phyloP scores from a whole-genome alignment of 352 stramenopile genomes.

The Phytopythium vexans region DNA sequence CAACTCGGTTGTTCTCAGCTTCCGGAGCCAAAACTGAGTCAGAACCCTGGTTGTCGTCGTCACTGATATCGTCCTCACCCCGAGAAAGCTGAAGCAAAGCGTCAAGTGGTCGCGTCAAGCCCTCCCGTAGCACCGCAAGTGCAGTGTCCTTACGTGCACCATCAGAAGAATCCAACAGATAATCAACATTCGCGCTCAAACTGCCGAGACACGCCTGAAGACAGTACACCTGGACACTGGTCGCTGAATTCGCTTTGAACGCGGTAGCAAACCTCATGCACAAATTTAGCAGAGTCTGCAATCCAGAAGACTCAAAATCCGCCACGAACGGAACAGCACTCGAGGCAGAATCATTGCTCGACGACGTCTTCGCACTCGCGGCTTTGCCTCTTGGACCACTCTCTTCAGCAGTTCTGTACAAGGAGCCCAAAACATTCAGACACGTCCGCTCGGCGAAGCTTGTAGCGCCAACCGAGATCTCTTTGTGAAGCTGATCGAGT shows the following conservation, averaged over 20 bases:
- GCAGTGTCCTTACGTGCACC: constrained; percentile 8
- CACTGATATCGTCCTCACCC: neutral
- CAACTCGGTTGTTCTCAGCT: constrained; percentile 12
- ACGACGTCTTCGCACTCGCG: neutral
- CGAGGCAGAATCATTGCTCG: neutral
- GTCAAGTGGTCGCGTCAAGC: constrained; percentile 27
- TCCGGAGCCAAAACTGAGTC: neutral
- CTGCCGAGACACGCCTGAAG: constrained; percentile 43
- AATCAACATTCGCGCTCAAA: constrained; percentile 36
- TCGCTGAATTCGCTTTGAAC: constrained; percentile 22
- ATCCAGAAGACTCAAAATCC: constrained; percentile 30
- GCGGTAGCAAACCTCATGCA: constrained; percentile 22
- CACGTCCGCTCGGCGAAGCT: constrained; percentile 11
- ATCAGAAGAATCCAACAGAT: constrained; percentile 16
- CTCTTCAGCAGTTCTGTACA: constrained; percentile 39
- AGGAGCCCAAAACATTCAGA: constrained; percentile 29
- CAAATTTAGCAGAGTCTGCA: constrained; percentile 29
- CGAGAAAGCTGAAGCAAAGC: constrained; percentile 29
- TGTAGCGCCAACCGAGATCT: neutral
- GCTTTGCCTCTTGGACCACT: constrained; percentile 5
- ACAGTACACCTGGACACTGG: constrained; percentile 19
- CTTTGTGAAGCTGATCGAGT: constrained; percentile 1
- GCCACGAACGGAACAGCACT: constrained; percentile 36
- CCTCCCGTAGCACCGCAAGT: constrained; percentile 17
- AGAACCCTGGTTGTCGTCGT: neutral